Percentiles rank a stretch among this genome's conserved stretches.
Conservation (phyloP, 2,329 filamentous ascomycete genomes). For the Microcyclospora pomicola region DNA sequence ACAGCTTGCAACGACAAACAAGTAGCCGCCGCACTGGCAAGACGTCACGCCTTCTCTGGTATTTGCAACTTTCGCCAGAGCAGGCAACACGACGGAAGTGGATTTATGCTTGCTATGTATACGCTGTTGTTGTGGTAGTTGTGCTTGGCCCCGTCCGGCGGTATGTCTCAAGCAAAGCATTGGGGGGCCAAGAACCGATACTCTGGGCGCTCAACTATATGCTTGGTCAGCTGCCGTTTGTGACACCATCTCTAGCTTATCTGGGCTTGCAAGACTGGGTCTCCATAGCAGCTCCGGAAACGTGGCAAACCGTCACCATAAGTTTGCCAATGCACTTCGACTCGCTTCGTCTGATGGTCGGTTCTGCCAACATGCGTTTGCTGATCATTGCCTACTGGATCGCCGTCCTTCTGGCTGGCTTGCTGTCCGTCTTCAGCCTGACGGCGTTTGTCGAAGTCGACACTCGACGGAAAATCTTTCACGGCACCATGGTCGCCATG, state of each 20-base stretch:
- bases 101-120: conserved; percentile 70
- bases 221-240: conserved; percentile 59
- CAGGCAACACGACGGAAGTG: conserved; percentile 70
- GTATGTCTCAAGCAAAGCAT: conserved; percentile 53
- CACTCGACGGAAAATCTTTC: conserved; percentile 90
- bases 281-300: conserved; percentile 42
- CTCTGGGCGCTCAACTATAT: conserved; percentile 89
- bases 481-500: conserved; percentile 97
- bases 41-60: conserved; percentile 43
- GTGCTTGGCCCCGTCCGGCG: conserved; percentile 58
- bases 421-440: conserved; percentile 63
- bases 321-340: conserved; percentile 40
- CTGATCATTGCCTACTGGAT: conserved; percentile 62
- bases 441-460: conserved; percentile 81
- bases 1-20: neutral
- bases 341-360: conserved; percentile 50
- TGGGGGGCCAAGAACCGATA: conserved; percentile 64
- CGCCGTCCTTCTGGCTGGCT: conserved; percentile 52
- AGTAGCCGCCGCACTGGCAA: conserved; percentile 2
- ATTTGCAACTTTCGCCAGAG: conserved; percentile 63
- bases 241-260: conserved; percentile 58
- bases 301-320: conserved; percentile 7
- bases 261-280: conserved; percentile 63
- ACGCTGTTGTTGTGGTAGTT: conserved; percentile 49
- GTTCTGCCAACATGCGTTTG: conserved; percentile 70